Evolutionary conservation across 352 stramenopile species (phyloP), one percentile per base, ranked within the genome.

Genomic region (Phytophthora quininea): DNA sequence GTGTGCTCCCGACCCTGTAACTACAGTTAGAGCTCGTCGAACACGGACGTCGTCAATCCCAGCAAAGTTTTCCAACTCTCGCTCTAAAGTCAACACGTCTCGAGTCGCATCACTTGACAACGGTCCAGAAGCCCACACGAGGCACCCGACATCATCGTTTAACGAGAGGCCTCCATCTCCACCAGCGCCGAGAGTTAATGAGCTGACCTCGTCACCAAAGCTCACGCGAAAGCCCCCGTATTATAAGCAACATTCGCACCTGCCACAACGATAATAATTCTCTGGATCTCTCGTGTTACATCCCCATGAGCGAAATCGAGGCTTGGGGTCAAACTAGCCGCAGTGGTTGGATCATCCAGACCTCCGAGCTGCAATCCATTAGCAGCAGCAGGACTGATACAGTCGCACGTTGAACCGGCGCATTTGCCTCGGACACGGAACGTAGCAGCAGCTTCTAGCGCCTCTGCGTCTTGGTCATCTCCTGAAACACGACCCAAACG

Each of bases 191-290:
- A 92, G 76, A 8, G 94, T 96, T 7, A 79, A 82, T 2, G 91
- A 82, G 11, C 88, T 98, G 9, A 84, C 95, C 69, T 98, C 92
- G 19, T 89, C 80, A 6, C 91, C 93, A 50, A 98, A 98, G 29
- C 83, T 70, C 27, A 99, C 72, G 0, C 96, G 89, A 68, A 95
- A 99, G 3, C 95, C 95, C 89, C 80, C 0, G 59, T 35, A 6
- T 90, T 87, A 30, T 84, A 79, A 0, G 42, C 57, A 3, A 96
- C 63, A 45, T 71, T 55, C 11, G 67, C 55, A 2, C 69, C 66
- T 0, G 71, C 64, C 7, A 77, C 73, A 0, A 54, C 71, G 30
- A 95, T 77, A 7, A 62, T 64, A 19, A 96, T 79, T n/a, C 76
- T 84, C 54, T 94, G 84, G 46, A 92, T 80, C 63, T 94, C 86